A percentile compares a stretch with the other conserved stretches of the same genome.
These are phyloP conservation scores for Waltergamsia citrina DNA, from an alignment of 2,329 filamentous ascomycete genomes.

Conservation along the genomic window DNA sequence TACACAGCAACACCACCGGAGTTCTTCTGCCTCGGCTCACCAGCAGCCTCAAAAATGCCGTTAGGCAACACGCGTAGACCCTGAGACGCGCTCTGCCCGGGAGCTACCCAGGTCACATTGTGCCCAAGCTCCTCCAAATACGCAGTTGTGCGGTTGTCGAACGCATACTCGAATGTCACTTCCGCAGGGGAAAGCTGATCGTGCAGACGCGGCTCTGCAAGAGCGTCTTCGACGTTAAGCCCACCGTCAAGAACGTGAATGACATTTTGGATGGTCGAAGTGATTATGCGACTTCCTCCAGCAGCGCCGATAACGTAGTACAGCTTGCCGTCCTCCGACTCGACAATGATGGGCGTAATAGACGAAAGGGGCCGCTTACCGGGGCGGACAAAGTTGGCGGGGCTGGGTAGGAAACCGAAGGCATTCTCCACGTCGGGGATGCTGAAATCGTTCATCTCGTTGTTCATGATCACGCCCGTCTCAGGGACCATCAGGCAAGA, in stretches of 20 bases:
- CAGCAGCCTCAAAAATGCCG: slow-evolving; percentile 66
- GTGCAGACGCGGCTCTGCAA: slow-evolving; percentile 64
- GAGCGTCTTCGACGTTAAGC: slow-evolving; percentile 50
- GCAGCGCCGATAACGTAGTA: slow-evolving; percentile 69
- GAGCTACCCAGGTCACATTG: slow-evolving; percentile 63
- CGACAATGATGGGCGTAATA: slow-evolving; percentile 69
- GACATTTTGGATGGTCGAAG: slow-evolving; percentile 68
- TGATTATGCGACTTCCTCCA: slow-evolving; percentile 79
- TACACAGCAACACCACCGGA: slow-evolving; percentile 55
- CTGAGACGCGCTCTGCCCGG: slow-evolving; percentile 63
- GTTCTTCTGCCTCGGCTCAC: slow-evolving; percentile 70
- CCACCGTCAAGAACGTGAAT: slow-evolving; percentile 63
- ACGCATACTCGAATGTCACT: slow-evolving; percentile 62
- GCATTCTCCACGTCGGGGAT: slow-evolving; percentile 62
- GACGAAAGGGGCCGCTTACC: slow-evolving; percentile 72
- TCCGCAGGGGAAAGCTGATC: slow-evolving; percentile 70
- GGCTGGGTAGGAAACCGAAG: slow-evolving; percentile 69
- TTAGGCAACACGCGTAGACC: slow-evolving; percentile 55
- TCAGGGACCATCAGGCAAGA: slow-evolving; percentile 69
- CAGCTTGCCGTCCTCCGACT: slow-evolving; percentile 56
- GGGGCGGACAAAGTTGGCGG: slow-evolving; percentile 65
- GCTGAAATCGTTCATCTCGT: slow-evolving; percentile 63
- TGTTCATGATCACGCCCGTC: slow-evolving; percentile 67
- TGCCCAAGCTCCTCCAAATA: slow-evolving; percentile 60
- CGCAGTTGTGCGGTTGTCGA: slow-evolving; percentile 58